Evolutionary conservation across 2,329 filamentous ascomycete species (phyloP).

Genomic region (Pestalotiopsis sp.): DNA sequence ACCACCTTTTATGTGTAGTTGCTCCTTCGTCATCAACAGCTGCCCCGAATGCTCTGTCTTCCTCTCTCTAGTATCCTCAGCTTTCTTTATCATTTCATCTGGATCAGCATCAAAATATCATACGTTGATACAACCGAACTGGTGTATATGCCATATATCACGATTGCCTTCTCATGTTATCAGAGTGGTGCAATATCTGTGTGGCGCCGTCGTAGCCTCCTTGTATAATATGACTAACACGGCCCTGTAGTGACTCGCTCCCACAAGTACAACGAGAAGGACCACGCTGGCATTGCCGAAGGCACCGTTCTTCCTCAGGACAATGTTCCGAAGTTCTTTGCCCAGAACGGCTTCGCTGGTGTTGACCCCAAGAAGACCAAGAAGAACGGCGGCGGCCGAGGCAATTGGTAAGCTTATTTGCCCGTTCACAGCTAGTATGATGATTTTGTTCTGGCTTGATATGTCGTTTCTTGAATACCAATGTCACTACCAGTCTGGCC

Average conservation of each 20-base stretch:
- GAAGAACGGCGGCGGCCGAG: conserved; percentile 92
- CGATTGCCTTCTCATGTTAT: neutral
- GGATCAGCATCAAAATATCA: neutral
- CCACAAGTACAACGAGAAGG: conserved; percentile 93
- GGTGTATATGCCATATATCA: neutral
- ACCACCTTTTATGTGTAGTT: neutral
- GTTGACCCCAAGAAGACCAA: conserved; percentile 91
- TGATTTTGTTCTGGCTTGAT: neutral
- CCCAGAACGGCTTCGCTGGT: conserved; percentile 80
- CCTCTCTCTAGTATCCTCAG: conserved; percentile 3
- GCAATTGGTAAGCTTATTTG: conserved; percentile 78
- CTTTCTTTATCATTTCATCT: neutral
- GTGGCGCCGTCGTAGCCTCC: neutral
- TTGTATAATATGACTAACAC: conserved; percentile 16
- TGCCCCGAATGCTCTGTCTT: conserved; percentile 19
- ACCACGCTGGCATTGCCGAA: conserved; percentile 80
- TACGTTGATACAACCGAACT: neutral
- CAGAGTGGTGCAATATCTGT: neutral
- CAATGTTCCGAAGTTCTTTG: conserved; percentile 88
- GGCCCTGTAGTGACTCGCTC: conserved; percentile 84
- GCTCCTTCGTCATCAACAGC: neutral
- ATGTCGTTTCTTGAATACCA: neutral
- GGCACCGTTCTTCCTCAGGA: conserved; percentile 72
- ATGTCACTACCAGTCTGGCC: neutral
- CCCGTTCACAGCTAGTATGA: neutral